These are phyloP conservation scores for Saccharomycopsis babjevae DNA, from an alignment of 805 yeast species.

Conservation along the genomic window DNA sequence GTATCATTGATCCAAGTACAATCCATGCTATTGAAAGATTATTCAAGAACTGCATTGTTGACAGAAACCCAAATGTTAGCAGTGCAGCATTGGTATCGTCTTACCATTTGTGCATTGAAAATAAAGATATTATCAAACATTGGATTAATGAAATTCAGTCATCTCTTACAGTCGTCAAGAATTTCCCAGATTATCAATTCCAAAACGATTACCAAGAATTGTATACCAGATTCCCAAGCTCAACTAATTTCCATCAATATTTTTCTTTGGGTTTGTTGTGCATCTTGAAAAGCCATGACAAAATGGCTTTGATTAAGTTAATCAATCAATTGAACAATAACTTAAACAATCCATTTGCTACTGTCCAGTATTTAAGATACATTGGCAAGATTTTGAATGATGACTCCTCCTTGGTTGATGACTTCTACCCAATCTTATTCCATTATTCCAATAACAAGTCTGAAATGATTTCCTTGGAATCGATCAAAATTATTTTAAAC, in stretches of 20 bases:
- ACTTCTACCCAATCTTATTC: slow-evolving; percentile 52
- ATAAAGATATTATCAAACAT: slow-evolving; percentile 85
- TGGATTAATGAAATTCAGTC: slow-evolving; percentile 94
- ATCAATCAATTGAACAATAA: slow-evolving; percentile 66
- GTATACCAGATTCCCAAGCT: slow-evolving; percentile 39
- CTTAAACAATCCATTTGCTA: slow-evolving; percentile 73
- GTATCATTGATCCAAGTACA: slow-evolving; percentile 83
- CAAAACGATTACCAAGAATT: slow-evolving; percentile 19
- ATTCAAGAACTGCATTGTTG: slow-evolving; percentile 87
- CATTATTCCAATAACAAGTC: slow-evolving; percentile 69
- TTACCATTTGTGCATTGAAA: slow-evolving; percentile 80
- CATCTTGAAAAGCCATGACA: slow-evolving; percentile 80
- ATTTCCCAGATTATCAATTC: slow-evolving; percentile 27
- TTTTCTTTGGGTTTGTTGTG: slow-evolving; percentile 90
- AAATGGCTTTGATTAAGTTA: slow-evolving; percentile 86
- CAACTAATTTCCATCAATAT: slow-evolving; percentile 82
- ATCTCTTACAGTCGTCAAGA: slow-evolving; percentile 54
- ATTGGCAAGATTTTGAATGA: slow-evolving; percentile 63
- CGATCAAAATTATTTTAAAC: slow-evolving; percentile 62
- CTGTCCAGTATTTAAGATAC: slow-evolving; percentile 75
- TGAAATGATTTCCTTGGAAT: slow-evolving; percentile 88
- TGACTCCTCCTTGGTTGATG: slow-evolving; percentile 48
- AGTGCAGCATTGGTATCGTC: slow-evolving; percentile 93
- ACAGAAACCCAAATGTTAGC: slow-evolving; percentile 74
- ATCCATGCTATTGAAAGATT: slow-evolving; percentile 90